These are phyloP conservation scores for Epipyxis sp. DNA, from an alignment of 108 stramenopile species.

Conservation along the genomic window DNA sequence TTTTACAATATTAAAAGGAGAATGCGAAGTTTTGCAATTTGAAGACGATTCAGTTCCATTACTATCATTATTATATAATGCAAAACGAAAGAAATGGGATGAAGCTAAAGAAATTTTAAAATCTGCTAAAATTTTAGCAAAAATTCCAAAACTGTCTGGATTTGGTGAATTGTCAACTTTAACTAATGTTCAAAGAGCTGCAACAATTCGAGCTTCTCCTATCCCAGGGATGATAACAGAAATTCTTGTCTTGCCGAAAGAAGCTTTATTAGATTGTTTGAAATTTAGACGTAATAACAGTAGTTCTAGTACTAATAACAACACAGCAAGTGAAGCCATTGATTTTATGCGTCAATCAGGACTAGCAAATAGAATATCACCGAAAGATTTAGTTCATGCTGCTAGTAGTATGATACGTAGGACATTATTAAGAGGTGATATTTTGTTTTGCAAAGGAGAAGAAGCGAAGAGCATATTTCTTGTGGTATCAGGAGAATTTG, in stretches of 20 bases:
- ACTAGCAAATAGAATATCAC: conserved; percentile 8
- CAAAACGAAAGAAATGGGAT: conserved; percentile 1
- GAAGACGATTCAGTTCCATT: conserved; percentile 19
- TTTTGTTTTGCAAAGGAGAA: conserved; percentile 26
- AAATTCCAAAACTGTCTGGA: conserved; percentile 17
- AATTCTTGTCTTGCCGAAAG: conserved; percentile 19
- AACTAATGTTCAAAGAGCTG: conserved; percentile 12
- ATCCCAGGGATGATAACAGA: not conserved
- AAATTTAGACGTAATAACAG: not conserved
- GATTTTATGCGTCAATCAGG: conserved; percentile 31
- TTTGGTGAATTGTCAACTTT: conserved; percentile 32
- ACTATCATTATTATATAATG: not conserved
- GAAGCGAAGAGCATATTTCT: not conserved
- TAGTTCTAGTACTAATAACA: not conserved
- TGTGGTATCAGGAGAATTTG: conserved; percentile 22
- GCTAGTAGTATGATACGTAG: conserved; percentile 1
- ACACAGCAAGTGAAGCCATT: conserved; percentile 18
- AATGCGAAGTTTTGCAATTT: conserved; percentile 8
- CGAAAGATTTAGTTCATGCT: conserved; percentile 11
- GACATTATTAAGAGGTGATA: not conserved
- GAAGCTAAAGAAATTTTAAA: not conserved
- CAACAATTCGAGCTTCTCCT: not conserved
- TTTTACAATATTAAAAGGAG: conserved; percentile 15
- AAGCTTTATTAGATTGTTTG: conserved; percentile 22
- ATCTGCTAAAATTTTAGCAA: conserved; percentile 6